phyloP scores from a whole-genome alignment of 371 early-diverging fungal species.

The Amoeboaphelidium protococcarum region DNA sequence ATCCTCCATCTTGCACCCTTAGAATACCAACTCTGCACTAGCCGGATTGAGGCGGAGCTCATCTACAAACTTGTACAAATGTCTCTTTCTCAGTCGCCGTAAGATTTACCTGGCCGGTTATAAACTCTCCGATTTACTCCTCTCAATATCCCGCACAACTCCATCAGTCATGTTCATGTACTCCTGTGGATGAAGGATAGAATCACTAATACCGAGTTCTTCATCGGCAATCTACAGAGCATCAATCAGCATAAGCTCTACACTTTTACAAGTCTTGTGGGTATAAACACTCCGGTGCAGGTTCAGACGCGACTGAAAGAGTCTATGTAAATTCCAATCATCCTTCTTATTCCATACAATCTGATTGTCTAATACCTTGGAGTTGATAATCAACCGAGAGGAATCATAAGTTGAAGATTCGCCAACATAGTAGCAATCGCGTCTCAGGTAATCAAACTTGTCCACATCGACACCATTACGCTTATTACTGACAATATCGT shows the following conservation, averaged over 20 bases:
- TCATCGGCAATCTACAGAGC: slow-evolving; percentile 55
- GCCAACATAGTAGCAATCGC: slow-evolving; percentile 69
- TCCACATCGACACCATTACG: slow-evolving; percentile 82
- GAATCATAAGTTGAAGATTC: slow-evolving; percentile 52
- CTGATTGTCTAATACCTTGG: slow-evolving; percentile 59
- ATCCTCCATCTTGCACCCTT: slow-evolving; percentile 7
- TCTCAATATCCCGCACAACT: slow-evolving; percentile 54
- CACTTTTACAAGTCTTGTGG: slow-evolving; percentile 33
- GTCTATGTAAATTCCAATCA: slow-evolving; percentile 19
- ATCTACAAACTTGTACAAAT: slow-evolving; percentile 69
- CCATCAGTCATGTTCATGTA: slow-evolving; percentile 60
- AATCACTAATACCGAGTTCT: slow-evolving; percentile 32
- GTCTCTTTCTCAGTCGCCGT: slow-evolving; percentile 35
- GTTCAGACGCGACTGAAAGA: slow-evolving; percentile 74
- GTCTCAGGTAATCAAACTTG: slow-evolving; percentile 80
- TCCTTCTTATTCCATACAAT: slow-evolving; percentile 47
- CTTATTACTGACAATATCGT: slow-evolving; percentile 88
- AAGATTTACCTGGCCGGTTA: slow-evolving; percentile 32
- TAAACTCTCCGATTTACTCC: slow-evolving; percentile 27
- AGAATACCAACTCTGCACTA: slow-evolving; percentile 7
- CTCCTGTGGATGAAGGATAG: slow-evolving; percentile 30
- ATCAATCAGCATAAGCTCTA: slow-evolving; percentile 66
- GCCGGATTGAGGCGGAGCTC: slow-evolving; percentile 41
- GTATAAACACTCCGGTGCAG: slow-evolving; percentile 75
- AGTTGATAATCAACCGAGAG: slow-evolving; percentile 39